These are phyloP conservation scores for Paecilomyces formosus DNA, from an alignment of 2,329 filamentous ascomycete genomes.

Conservation along the genomic window DNA sequence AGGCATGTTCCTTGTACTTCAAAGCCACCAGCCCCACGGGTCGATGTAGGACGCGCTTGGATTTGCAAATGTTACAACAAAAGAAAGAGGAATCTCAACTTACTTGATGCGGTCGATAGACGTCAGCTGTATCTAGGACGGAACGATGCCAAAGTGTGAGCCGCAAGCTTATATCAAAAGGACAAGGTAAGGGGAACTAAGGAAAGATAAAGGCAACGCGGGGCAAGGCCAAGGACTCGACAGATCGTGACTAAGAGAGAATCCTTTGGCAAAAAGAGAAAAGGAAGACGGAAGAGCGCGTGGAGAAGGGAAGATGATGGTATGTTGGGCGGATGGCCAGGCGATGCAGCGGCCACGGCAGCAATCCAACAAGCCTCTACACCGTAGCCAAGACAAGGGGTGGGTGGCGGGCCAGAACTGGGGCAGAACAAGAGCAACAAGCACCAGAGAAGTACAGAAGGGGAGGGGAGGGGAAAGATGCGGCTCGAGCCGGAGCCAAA, in stretches of 20 bases:
- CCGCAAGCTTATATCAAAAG: conserved; percentile 7
- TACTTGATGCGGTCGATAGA: conserved; percentile 41
- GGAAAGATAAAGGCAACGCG: conserved; percentile 2
- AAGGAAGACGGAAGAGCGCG: conserved; percentile 10
- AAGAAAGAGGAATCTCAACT: conserved; percentile 18
- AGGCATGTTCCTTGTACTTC: background rate
- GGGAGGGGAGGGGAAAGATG: conserved; percentile 8
- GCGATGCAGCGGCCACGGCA: conserved; percentile 1
- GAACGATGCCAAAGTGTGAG: conserved; percentile 9
- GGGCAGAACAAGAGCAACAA: conserved; percentile 3
- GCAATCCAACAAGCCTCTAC: conserved; percentile 7
- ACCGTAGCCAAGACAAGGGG: conserved; percentile 15
- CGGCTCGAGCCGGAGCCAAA: background rate
- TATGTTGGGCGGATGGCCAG: conserved; percentile 4
- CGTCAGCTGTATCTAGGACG: conserved; percentile 33
- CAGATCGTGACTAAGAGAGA: conserved; percentile 8
- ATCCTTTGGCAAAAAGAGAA: background rate
- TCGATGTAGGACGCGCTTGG: background rate
- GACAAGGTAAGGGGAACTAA: conserved; percentile 1
- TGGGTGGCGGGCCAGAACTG: conserved; percentile 11
- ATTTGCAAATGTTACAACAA: conserved; percentile 1
- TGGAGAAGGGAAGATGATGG: conserved; percentile 7
- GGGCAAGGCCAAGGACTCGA: background rate
- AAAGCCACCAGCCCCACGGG: background rate
- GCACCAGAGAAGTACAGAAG: background rate